Evolutionary conservation across 768 basidiomycete genomes (phyloP).

Genomic region (Suillus luteus): DNA sequence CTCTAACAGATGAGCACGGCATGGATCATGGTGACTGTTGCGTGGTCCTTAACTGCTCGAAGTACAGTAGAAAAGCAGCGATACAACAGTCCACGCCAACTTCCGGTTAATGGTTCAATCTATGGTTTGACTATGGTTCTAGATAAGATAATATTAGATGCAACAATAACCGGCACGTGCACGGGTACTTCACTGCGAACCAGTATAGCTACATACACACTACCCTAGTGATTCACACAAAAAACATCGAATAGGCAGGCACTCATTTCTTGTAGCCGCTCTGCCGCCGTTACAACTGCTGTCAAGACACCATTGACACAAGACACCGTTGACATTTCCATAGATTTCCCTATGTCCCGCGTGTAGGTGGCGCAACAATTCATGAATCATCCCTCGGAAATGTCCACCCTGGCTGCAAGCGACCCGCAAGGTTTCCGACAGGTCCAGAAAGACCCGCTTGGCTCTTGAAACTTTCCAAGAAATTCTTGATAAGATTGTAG

Average conservation of each 20-base stretch:
- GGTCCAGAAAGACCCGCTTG: conserved; percentile 91
- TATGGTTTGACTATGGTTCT: neutral
- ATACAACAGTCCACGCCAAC: neutral
- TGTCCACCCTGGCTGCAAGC: conserved; percentile 74
- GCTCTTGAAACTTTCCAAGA: conserved; percentile 93
- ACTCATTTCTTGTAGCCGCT: neutral
- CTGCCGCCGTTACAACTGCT: neutral
- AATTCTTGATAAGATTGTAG: conserved; percentile 94
- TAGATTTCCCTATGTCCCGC: neutral
- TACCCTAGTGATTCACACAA: neutral
- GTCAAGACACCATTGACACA: no score
- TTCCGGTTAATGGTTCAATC: neutral
- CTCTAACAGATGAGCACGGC: conserved; percentile 81
- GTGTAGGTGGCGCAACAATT: conserved; percentile 5
- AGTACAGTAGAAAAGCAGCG: neutral
- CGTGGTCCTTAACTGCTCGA: neutral
- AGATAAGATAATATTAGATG: conserved; percentile 2
- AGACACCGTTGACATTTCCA: neutral
- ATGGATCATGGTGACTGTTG: conserved; percentile 63
- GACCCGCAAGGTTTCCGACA: conserved; percentile 85
- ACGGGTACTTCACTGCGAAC: neutral
- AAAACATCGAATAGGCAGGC: neutral
- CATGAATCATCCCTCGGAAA: conserved; percentile 68
- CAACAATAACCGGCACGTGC: neutral
- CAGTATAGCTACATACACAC: neutral